Base-by-base conservation (phyloP, 2,329 filamentous ascomycete species). In the Penicillium sp. region DNA sequence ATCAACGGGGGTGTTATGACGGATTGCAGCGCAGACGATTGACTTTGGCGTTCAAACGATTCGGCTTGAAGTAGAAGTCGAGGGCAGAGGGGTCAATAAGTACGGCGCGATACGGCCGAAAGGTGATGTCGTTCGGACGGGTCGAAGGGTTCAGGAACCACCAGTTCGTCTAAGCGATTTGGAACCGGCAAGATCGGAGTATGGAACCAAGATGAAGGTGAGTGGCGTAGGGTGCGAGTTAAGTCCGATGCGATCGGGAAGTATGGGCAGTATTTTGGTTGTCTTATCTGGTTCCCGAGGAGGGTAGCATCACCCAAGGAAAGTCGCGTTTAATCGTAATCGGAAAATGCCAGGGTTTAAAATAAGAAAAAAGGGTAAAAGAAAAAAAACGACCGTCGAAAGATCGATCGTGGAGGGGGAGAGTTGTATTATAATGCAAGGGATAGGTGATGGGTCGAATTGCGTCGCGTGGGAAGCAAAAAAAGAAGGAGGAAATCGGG, bases 401-500 rank as follows among this genome's bases (percentile, higher is more conserved):
- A 59, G 62, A 62, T 62, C 55, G 53, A 61, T 59, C 55, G 57
- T 62, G 62, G 56, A 64, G 59, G 60, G 57, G 59, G 56, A 33
- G 27, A 26, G n/a, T 19, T 19, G 31, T 22, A 21, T 35, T 24
- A 13, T 9, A 59, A 68, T 63, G 67, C 63, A 67, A 68, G 68
- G 68, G 67, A 64, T 65, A 50, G 66, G 47, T 60, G 63, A 69
- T 68, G 68, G 66, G 68, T 68, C 68, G 48, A 63, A 66, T 64
- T 65, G 63, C 63, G 67, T 47, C 65, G 69, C 70, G 70, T 72
- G 70, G 70, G 64, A 67, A 60, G 58, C 57, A 58, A 53, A 60
- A 53, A 46, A 46, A 37, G 27, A 45, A 37, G 24, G 31, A 56
- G 57, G 55, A 60, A 49, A 57, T 54, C 37, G 37, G 37, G 39